phyloP scores from a whole-genome alignment of 2,329 filamentous ascomycete genomes.

The Exophiala oligosperma region DNA sequence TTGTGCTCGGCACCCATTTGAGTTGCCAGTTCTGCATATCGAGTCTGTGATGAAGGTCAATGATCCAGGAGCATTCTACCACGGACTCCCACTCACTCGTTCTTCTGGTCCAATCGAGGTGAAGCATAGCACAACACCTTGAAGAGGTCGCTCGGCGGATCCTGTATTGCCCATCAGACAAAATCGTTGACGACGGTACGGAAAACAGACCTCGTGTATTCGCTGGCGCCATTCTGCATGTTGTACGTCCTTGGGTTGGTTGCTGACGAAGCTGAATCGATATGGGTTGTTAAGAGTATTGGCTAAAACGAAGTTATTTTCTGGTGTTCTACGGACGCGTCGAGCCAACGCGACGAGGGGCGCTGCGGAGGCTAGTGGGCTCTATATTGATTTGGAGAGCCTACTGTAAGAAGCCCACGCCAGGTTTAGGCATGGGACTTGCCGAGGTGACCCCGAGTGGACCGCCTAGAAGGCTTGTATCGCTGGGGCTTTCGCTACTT shows the following conservation, averaged over 20 bases:
- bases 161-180: constrained; percentile 6
- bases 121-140: constrained; percentile 77
- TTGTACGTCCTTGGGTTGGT: neutral
- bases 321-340: too few relatives aligned
- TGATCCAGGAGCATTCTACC: constrained; percentile 12
- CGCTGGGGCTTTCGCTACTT: too few relatives aligned
- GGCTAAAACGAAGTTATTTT: too few relatives aligned
- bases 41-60: constrained; percentile 34
- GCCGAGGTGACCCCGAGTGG: too few relatives aligned
- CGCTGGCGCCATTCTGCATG: constrained; percentile 8
- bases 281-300: too few relatives aligned
- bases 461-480: too few relatives aligned
- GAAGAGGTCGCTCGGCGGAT: constrained; percentile 29
- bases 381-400: too few relatives aligned
- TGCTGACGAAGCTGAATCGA: too few relatives aligned
- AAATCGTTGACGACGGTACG: neutral
- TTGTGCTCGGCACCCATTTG: constrained; percentile 87
- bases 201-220: constrained; percentile 3
- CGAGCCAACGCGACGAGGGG: too few relatives aligned
- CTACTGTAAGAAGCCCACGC: too few relatives aligned
- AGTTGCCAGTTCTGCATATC: constrained; percentile 51
- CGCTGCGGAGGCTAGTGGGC: too few relatives aligned
- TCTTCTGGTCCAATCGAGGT: constrained; percentile 79
- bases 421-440: too few relatives aligned
- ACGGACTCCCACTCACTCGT: constrained; percentile 57